Conservation (phyloP, 768 basidiomycete species). For the Amanita rubescens region DNA sequence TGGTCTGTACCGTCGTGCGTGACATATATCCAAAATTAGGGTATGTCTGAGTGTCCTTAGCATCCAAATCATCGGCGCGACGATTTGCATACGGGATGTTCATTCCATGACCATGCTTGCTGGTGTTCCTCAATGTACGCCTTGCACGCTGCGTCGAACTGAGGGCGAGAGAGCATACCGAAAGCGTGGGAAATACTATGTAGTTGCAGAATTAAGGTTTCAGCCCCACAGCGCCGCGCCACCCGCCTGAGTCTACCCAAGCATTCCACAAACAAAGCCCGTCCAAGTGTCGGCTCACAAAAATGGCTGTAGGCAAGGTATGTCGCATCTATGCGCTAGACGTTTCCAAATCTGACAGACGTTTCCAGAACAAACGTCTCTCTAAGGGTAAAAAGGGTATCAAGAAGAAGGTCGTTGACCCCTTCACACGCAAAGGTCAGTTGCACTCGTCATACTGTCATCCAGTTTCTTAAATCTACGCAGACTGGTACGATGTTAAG, state of each 20-base stretch:
- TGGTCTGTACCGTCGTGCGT: slow-evolving; percentile 23
- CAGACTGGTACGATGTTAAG: slow-evolving; percentile 99
- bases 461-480: slow-evolving; percentile 6
- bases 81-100: slow-evolving; percentile 42
- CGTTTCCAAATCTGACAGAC: neutral
- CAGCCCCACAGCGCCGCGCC: slow-evolving; percentile 39
- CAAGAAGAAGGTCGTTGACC: slow-evolving; percentile 99
- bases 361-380: slow-evolving; percentile 85
- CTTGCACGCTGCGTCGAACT: slow-evolving; percentile 57
- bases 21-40: slow-evolving; percentile 42
- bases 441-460: slow-evolving; percentile 11
- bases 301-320: slow-evolving; percentile 90
- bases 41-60: slow-evolving; percentile 20
- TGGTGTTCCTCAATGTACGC: slow-evolving; percentile 21
- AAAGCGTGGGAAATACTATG: slow-evolving; percentile 39
- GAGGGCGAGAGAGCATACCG: slow-evolving; percentile 44
- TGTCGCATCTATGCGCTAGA: slow-evolving; percentile 16
- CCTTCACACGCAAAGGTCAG: slow-evolving; percentile 96
- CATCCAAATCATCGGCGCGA: neutral
- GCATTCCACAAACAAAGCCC: slow-evolving; percentile 29
- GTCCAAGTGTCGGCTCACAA: slow-evolving; percentile 41
- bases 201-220: slow-evolving; percentile 53
- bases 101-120: slow-evolving; percentile 53
- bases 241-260: slow-evolving; percentile 23
- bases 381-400: slow-evolving; percentile 98